Evolutionary conservation across 139 green algal genomes (phyloP).

Genomic region (Gonium pectorale): DNA sequence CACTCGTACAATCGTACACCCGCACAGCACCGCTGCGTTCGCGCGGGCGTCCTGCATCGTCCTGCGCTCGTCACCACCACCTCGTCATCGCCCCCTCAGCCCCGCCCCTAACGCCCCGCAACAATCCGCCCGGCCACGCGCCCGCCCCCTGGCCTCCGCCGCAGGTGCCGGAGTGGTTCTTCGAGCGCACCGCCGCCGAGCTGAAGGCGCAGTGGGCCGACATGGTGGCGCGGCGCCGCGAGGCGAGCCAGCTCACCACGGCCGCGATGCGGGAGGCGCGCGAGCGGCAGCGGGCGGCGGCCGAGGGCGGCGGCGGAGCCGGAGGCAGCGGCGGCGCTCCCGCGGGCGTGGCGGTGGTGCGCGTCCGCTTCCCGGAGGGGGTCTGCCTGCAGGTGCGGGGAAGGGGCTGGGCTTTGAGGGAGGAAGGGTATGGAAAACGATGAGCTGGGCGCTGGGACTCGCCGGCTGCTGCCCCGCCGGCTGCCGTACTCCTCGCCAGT

Average conservation of each 20-base stretch:
- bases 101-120: too few species aligned
- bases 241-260: constrained; percentile 62
- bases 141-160: neutral
- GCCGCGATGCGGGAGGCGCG: constrained; percentile 61
- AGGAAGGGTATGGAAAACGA: neutral
- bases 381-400: constrained; percentile 66
- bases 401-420: neutral
- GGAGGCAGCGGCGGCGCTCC: neutral
- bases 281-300: neutral
- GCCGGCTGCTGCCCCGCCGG: too few species aligned
- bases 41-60: too few species aligned
- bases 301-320: neutral
- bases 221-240: constrained; percentile 16
- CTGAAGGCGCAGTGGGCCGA: constrained; percentile 71
- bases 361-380: constrained; percentile 78
- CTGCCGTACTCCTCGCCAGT: too few species aligned
- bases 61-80: too few species aligned
- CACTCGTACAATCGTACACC: too few species aligned
- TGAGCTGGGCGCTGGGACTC: neutral
- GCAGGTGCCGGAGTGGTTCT: constrained; percentile 81
- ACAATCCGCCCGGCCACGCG: neutral
- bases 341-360: constrained; percentile 50
- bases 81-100: too few species aligned
- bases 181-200: constrained; percentile 72
- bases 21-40: too few species aligned